These are phyloP conservation scores for Rhodofomes roseus DNA, from an alignment of 1,284 basidiomycete genomes.

Conservation along the genomic window DNA sequence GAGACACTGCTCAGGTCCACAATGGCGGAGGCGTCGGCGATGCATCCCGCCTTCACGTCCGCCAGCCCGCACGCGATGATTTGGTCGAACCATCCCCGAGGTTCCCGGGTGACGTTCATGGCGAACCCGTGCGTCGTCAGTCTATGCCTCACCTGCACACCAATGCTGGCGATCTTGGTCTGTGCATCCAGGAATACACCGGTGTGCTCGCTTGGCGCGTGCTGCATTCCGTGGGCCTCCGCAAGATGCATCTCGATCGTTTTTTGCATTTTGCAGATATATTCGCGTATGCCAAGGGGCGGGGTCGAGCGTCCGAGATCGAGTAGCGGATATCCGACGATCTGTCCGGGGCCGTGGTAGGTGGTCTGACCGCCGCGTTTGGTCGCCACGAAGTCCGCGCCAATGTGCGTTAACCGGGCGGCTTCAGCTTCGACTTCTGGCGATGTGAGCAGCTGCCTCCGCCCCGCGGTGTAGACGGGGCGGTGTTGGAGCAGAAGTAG, in stretches of 20 bases:
- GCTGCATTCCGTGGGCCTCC: conserved; percentile 51
- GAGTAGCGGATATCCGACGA: conserved; percentile 93
- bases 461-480: conserved; percentile 92
- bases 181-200: conserved; percentile 68
- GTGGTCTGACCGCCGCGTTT: conserved; percentile 92
- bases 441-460: conserved; percentile 62
- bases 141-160: conserved; percentile 93
- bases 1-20: conserved; percentile 20
- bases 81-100: conserved; percentile 79
- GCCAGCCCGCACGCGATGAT: conserved; percentile 91
- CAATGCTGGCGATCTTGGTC: conserved; percentile 90
- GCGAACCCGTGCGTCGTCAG: conserved; percentile 96
- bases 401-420: conserved; percentile 63
- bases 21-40: conserved; percentile 38
- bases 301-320: conserved; percentile 61
- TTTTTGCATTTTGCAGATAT: conserved; percentile 70
- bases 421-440: conserved; percentile 65
- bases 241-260: conserved; percentile 56
- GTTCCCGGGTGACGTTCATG: conserved; percentile 84
- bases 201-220: conserved; percentile 62
- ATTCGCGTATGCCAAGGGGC: conserved; percentile 57
- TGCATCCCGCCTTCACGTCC: conserved; percentile 77
- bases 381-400: conserved; percentile 86
- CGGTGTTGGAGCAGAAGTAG: conserved; percentile 80
- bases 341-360: conserved; percentile 96